Evolutionary conservation across 305 asterid species (phyloP).

Genomic region (Salvia sclarea): DNA sequence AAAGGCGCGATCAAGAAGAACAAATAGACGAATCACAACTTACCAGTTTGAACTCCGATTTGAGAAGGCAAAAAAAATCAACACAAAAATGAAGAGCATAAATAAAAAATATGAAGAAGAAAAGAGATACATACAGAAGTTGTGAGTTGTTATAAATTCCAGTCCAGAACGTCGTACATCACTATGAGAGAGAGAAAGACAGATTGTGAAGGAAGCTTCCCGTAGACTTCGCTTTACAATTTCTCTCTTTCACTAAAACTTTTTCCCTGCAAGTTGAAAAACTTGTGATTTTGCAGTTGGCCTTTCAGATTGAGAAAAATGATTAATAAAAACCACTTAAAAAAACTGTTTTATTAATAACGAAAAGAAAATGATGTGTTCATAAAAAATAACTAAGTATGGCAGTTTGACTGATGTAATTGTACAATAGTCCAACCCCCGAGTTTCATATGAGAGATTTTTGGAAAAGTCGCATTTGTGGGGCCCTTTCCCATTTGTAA

Average conservation of each 20-base stretch:
- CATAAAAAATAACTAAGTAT: not conserved
- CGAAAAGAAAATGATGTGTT: not conserved
- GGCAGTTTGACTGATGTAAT: not conserved
- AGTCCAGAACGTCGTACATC: constrained; percentile 29
- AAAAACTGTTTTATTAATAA: not conserved
- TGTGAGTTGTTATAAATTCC: constrained; percentile 32
- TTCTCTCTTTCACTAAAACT: constrained; percentile 8
- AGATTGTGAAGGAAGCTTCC: constrained; percentile 38
- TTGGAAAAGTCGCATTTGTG: constrained; percentile 12
- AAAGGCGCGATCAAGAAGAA: not conserved
- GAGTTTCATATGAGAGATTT: not conserved
- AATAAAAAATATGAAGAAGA: not conserved
- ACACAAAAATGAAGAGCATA: not conserved
- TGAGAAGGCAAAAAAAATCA: constrained; percentile 22
- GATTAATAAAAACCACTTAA: not conserved
- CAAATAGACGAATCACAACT: constrained; percentile 18
- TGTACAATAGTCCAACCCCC: constrained; percentile 13
- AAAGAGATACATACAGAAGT: constrained; percentile 28
- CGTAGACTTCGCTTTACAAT: constrained; percentile 33
- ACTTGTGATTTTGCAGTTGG: constrained; percentile 33
- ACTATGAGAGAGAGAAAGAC: constrained; percentile 27
- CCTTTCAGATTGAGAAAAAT: constrained; percentile 5
- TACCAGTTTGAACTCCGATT: constrained; percentile 26
- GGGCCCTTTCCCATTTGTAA: not conserved
- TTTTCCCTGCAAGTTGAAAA: constrained; percentile 22